Evolutionary conservation across 1,139 yeast genomes (phyloP).

Genomic region (Saccharomyces hybrid): DNA sequence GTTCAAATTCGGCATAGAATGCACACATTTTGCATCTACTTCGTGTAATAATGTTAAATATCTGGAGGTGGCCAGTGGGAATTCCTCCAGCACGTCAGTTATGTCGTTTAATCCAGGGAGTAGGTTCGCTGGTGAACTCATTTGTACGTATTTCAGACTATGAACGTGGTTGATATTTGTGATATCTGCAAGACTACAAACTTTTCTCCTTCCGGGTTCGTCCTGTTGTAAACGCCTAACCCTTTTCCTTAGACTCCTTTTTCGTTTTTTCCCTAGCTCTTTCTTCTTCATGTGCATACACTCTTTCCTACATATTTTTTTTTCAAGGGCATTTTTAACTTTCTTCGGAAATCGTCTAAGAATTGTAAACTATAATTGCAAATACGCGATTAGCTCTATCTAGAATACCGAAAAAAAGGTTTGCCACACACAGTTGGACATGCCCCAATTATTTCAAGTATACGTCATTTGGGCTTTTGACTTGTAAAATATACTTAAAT

Average conservation of each 20-base stretch:
- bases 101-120: conserved; percentile 85
- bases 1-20: conserved; percentile 61
- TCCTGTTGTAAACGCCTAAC: neutral
- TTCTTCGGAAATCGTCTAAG: neutral
- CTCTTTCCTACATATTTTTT: neutral
- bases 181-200: neutral
- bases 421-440: neutral
- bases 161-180: neutral
- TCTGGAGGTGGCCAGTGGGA: conserved; percentile 75
- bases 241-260: neutral
- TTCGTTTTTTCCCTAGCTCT: neutral
- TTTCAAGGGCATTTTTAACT: neutral
- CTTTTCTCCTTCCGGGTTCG: neutral
- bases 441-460: too few species aligned
- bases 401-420: neutral
- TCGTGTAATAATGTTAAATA: conserved; percentile 85
- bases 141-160: conserved; percentile 3
- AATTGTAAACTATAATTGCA: neutral
- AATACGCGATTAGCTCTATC: neutral
- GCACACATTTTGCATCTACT: conserved; percentile 88
- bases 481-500: too few species aligned
- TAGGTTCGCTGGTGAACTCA: conserved; percentile 32
- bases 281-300: neutral
- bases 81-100: conserved; percentile 83
- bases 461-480: too few species aligned